phyloP scores from a whole-genome alignment of 2,329 filamentous ascomycete species.

The Mariannaea elegans region DNA sequence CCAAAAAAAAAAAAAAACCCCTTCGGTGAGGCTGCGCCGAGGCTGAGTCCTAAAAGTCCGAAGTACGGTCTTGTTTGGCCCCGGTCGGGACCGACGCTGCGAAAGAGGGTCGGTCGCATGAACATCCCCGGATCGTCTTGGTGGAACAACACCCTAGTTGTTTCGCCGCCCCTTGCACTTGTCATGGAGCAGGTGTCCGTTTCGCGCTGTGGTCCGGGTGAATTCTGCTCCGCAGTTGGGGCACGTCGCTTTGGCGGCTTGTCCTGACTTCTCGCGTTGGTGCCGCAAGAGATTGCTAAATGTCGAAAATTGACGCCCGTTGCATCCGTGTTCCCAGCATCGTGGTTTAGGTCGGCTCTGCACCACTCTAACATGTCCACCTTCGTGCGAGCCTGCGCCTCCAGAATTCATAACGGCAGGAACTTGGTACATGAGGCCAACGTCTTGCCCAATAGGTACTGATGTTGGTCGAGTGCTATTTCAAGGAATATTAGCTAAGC shows the following conservation, averaged over 20 bases:
- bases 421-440: conserved; percentile 55
- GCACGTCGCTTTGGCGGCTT: conserved; percentile 87
- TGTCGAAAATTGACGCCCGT: conserved; percentile 93
- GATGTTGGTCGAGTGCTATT: conserved; percentile 51
- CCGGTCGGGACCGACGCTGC: conserved; percentile 23
- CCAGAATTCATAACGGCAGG: conserved; percentile 49
- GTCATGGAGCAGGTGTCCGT: conserved; percentile 85
- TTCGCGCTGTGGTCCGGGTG: conserved; percentile 86
- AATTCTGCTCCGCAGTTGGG: conserved; percentile 94
- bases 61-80: conserved; percentile 10
- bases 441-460: conserved; percentile 50
- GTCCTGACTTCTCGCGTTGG: conserved; percentile 93
- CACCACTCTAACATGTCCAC: conserved; percentile 71
- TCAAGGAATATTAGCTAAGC: conserved; percentile 29
- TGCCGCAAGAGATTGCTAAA: conserved; percentile 95
- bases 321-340: conserved; percentile 97
- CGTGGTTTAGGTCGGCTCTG: conserved; percentile 89
- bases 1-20: too few relatives aligned
- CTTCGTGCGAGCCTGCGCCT: conserved; percentile 47
- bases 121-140: conserved; percentile 25
- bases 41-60: conserved; percentile 34
- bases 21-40: conserved; percentile 28
- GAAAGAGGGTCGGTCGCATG: conserved; percentile 21
- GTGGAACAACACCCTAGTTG: conserved; percentile 29
- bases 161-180: conserved; percentile 80